A percentile compares a stretch with the other conserved stretches of the same genome.
Evolutionary conservation across 129 eudicot species (phyloP).

Genomic region (Oenanthe sinensis): DNA sequence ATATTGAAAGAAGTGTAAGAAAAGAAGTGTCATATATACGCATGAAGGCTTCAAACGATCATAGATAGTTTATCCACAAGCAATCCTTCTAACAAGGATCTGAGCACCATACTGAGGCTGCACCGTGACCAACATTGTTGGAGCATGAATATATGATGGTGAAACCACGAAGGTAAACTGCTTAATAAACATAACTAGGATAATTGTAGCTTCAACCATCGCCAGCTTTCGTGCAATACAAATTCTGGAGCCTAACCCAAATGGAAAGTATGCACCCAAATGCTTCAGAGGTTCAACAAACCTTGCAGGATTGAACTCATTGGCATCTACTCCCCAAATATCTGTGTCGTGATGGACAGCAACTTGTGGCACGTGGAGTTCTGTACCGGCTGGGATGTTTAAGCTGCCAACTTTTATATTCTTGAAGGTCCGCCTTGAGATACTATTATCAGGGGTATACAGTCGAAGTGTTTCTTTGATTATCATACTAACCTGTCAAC

Average conservation of each 20-base stretch:
- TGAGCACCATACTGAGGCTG: slow-evolving; percentile 50
- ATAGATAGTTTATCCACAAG: neutral
- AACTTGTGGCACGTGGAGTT: slow-evolving; percentile 21
- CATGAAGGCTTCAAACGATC: neutral
- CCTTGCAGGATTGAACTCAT: slow-evolving; percentile 35
- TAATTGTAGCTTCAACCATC: slow-evolving; percentile 22
- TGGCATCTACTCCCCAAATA: slow-evolving; percentile 39
- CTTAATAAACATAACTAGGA: slow-evolving; percentile 26
- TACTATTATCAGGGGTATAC: slow-evolving; percentile 19
- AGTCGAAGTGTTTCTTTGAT: slow-evolving; percentile 36
- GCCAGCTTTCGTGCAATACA: slow-evolving; percentile 37
- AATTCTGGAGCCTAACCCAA: slow-evolving; percentile 24
- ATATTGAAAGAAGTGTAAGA: too few relatives aligned
- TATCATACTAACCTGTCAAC: slow-evolving; percentile 25
- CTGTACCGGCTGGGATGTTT: slow-evolving; percentile 24
- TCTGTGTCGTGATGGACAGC: slow-evolving; percentile 32
- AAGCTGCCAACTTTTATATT: slow-evolving; percentile 24
- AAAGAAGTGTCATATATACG: too few relatives aligned
- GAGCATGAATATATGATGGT: slow-evolving; percentile 46
- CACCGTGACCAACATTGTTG: slow-evolving; percentile 24
- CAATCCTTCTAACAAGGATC: slow-evolving; percentile 27
- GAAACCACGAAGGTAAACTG: slow-evolving; percentile 25
- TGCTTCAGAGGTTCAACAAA: slow-evolving; percentile 25
- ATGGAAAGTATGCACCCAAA: slow-evolving; percentile 28
- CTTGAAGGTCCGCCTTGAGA: slow-evolving; percentile 19